A percentile compares a stretch with the other conserved stretches of the same genome.
Conservation (phyloP, 306 rosid species). For the Vigna reflexopilosa region DNA sequence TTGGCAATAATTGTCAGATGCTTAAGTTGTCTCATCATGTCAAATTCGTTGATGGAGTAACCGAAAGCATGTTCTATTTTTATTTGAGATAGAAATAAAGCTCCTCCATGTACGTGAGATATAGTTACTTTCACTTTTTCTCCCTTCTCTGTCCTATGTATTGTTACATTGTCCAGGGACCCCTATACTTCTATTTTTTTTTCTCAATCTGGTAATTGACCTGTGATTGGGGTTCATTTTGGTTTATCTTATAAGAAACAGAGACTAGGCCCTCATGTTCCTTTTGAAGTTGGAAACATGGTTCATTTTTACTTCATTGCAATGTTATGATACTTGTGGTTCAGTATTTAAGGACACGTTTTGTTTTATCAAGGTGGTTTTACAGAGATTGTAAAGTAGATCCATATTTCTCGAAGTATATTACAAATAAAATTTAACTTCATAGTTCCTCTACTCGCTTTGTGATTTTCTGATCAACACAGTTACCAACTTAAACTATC, state of each 20-base stretch:
- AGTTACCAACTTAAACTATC: too few relatives aligned
- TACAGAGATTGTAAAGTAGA: neutral
- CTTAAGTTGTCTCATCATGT: slow-evolving; percentile 52
- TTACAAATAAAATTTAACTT: neutral
- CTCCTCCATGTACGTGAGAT: slow-evolving; percentile 49
- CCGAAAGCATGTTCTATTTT: slow-evolving; percentile 55
- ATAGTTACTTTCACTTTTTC: neutral
- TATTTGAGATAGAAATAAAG: slow-evolving; percentile 67
- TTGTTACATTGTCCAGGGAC: slow-evolving; percentile 38
- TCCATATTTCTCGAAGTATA: neutral
- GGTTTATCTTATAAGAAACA: slow-evolving; percentile 17
- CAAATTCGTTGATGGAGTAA: slow-evolving; percentile 59
- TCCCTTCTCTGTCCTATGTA: slow-evolving; percentile 41
- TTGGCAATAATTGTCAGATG: slow-evolving; percentile 70
- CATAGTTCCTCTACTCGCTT: too few relatives aligned
- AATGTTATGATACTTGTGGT: neutral
- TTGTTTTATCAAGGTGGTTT: neutral
- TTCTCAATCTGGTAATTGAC: slow-evolving; percentile 25
- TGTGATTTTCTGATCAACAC: too few relatives aligned
- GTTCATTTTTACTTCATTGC: neutral
- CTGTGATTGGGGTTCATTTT: slow-evolving; percentile 33
- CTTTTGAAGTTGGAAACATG: slow-evolving; percentile 1
- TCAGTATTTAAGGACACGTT: neutral
- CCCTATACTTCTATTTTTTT: slow-evolving; percentile 17
- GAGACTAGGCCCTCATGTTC: neutral